Percentiles rank a stretch among this genome's conserved stretches.
phyloP scores from a whole-genome alignment of 176 grass and related monocot species.

The Carex myosuroides region DNA sequence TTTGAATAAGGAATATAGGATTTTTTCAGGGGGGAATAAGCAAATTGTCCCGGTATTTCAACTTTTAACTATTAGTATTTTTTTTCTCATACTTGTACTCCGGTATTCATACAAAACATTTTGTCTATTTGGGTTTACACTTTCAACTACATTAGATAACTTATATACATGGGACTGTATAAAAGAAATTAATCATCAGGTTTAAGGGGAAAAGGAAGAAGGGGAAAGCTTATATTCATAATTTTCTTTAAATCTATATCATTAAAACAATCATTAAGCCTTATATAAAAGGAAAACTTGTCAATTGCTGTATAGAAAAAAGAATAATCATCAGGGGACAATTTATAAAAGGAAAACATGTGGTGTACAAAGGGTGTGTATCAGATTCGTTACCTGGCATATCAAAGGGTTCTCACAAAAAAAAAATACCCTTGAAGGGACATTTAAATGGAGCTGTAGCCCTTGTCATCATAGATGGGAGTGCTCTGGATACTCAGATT shows the following conservation, averaged over 20 bases:
- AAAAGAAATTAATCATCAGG: background rate
- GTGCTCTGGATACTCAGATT: background rate
- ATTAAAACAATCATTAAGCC: background rate
- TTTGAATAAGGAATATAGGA: background rate
- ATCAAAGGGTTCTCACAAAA: background rate
- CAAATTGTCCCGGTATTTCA: background rate
- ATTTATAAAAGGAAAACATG: background rate
- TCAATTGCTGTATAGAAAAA: background rate
- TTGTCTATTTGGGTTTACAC: background rate
- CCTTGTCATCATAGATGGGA: background rate
- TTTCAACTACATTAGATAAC: background rate
- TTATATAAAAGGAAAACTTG: background rate
- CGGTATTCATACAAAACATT: background rate
- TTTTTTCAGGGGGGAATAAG: background rate
- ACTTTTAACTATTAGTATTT: background rate
- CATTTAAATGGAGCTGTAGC: too few relatives aligned
- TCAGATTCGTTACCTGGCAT: background rate
- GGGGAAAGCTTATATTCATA: background rate
- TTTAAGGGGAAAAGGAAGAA: background rate
- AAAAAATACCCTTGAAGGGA: too few relatives aligned
- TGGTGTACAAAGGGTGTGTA: background rate
- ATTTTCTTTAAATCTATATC: background rate
- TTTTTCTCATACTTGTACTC: background rate
- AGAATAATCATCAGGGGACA: background rate
- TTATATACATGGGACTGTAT: background rate